These are phyloP conservation scores for Mucor mucedo DNA, from an alignment of 371 early-diverging fungal species.

Conservation along the genomic window DNA sequence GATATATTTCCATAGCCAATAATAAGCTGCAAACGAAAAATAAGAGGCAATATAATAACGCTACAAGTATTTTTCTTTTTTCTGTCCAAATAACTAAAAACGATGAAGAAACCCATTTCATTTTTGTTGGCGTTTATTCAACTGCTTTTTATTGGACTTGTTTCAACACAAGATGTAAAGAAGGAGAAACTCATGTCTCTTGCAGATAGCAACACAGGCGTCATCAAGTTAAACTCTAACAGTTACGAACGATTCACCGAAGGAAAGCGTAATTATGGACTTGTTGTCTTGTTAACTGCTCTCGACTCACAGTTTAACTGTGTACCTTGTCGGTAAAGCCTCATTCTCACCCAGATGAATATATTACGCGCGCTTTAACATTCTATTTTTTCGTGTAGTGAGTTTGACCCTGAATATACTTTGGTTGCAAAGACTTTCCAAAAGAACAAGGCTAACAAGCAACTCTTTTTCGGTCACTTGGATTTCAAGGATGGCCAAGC, in stretches of 20 bases:
- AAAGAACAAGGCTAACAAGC: conserved; percentile 49
- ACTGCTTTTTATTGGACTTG: conserved; percentile 12
- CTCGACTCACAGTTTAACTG: conserved; percentile 71
- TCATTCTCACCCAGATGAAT: background rate
- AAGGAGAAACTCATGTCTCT: conserved; percentile 38
- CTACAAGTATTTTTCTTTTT: background rate
- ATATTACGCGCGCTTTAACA: conserved; percentile 12
- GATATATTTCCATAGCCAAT: background rate
- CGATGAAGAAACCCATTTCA: conserved; percentile 23
- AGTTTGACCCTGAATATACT: conserved; percentile 75
- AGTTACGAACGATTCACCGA: conserved; percentile 69
- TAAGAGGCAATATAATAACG: background rate
- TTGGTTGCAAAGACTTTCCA: conserved; percentile 68
- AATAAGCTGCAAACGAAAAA: conserved; percentile 4
- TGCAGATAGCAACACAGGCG: conserved; percentile 51
- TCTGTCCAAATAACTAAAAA: background rate
- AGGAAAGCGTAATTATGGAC: conserved; percentile 78
- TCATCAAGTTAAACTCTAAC: conserved; percentile 65
- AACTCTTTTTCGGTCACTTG: conserved; percentile 71
- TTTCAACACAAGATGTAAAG: conserved; percentile 42
- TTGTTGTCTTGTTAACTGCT: conserved; percentile 80
- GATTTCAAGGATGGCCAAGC: conserved; percentile 78
- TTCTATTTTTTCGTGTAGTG: conserved; percentile 45
- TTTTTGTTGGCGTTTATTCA: conserved; percentile 24
- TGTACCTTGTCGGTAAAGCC: conserved; percentile 72